Base-by-base conservation (phyloP, 352 stramenopile species). In the Phytophthora vignae region DNA sequence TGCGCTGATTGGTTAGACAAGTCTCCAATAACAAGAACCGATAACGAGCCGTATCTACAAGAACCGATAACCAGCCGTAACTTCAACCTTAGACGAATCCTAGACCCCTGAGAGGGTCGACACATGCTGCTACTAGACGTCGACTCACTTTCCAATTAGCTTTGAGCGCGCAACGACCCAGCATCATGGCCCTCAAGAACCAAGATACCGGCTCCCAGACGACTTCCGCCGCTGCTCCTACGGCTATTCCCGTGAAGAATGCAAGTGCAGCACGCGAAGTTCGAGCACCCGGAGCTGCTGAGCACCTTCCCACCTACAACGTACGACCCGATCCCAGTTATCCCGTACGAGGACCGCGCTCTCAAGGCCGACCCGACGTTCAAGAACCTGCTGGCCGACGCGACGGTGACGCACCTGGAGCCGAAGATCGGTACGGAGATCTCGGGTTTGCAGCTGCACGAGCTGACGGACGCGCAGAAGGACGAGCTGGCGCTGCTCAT, bases 241-340 rank as follows among this genome's bases (percentile, higher is more conserved):
- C 15, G 42, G n/a, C 42, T 5, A 19, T 4, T 17, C 42, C 44
- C 33, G 59, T 73, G 29, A 73, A 73, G 31, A 73, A 73, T 29
- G 66, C 66, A 68, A 29, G 38, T 61, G 11, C 2, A 52, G 19
- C 55, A 61, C 55, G 11, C 19, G 12, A 61, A 61, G 55, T 61
- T 61, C 21, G 55, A 61, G 33, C 33, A 61, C 55, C 55, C 55
- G 3, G 55, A 61, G 21, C 55, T 52, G 10, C 14, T 61, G 21
- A 61, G 55, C 36, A 61, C 36, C 6, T 61, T 61, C 36, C 55
- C 55, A 15, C 33, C 31, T 31, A 38, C 55, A 12, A 61, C 55
- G 33, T 61, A 61, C 55, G 55, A 61, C 10, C 55, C 55, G 21
- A 61, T 61, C 55, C 55, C 55, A 0, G 55, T 52, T 11, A 5